Evolutionary conservation across 176 grass and related monocot species (phyloP).

Genomic region (Pontederia crassipes): DNA sequence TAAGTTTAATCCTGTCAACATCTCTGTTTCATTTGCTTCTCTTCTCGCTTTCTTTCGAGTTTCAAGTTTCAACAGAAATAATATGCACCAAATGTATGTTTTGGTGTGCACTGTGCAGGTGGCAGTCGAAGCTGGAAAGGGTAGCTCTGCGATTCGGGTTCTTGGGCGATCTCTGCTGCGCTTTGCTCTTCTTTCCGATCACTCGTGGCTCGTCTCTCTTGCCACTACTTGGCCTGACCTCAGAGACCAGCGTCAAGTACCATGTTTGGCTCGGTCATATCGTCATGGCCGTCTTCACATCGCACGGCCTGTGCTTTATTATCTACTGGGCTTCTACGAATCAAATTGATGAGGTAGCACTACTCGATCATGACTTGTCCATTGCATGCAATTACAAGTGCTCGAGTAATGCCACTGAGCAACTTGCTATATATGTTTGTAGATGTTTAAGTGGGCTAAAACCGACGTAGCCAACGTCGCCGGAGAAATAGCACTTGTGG

Average conservation of each 20-base stretch:
- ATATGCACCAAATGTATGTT: too few relatives aligned
- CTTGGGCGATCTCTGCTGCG: constrained; percentile 30
- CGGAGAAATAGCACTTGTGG: constrained; percentile 35
- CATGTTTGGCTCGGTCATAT: constrained; percentile 51
- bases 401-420: too few relatives aligned
- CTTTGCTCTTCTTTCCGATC: constrained; percentile 50
- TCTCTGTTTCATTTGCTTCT: background rate
- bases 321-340: constrained; percentile 40
- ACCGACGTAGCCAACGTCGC: constrained; percentile 26
- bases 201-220: constrained; percentile 33
- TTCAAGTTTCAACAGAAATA: too few relatives aligned
- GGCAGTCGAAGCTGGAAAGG: constrained; percentile 31
- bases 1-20: background rate
- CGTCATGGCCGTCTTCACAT: constrained; percentile 31
- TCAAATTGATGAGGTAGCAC: constrained; percentile 38
- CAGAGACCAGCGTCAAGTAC: constrained; percentile 53
- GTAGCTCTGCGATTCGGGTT: constrained; percentile 23
- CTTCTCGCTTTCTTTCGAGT: background rate
- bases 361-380: background rate
- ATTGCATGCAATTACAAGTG: background rate
- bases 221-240: constrained; percentile 43
- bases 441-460: constrained; percentile 47
- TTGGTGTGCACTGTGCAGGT: constrained; percentile 19
- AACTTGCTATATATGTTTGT: too few relatives aligned
- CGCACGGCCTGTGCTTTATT: constrained; percentile 26